Percentiles rank a stretch among this genome's conserved stretches.
Evolutionary conservation across 805 yeast genomes (phyloP).

Genomic region (Metschnikowia kofuensis): DNA sequence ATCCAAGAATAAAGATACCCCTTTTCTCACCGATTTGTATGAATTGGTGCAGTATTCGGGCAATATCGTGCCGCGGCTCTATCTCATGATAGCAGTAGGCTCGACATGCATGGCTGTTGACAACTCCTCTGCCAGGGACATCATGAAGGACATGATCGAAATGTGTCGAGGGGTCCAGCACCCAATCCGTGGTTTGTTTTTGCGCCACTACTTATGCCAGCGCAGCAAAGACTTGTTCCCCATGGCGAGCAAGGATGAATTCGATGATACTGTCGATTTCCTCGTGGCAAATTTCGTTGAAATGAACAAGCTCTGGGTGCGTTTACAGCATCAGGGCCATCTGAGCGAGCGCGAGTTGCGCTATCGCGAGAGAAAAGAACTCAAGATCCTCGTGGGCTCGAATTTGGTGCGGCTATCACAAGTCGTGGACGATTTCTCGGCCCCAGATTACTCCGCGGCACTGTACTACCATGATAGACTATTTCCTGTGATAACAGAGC

Average conservation of each 20-base stretch:
- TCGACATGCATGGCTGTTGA: conserved; percentile 77
- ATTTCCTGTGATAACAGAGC: conserved; percentile 81
- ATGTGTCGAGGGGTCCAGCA: conserved; percentile 97
- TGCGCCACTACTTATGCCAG: conserved; percentile 86
- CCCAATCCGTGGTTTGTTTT: conserved; percentile 87
- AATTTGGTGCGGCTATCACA: conserved; percentile 88
- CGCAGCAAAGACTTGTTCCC: conserved; percentile 69
- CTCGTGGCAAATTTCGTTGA: conserved; percentile 86
- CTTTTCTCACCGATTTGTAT: conserved; percentile 76
- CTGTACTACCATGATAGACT: conserved; percentile 47
- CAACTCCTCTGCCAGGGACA: conserved; percentile 78
- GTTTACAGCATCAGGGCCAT: conserved; percentile 94
- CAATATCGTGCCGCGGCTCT: conserved; percentile 85
- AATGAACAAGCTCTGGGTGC: conserved; percentile 97
- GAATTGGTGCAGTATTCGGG: conserved; percentile 96
- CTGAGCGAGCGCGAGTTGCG: conserved; percentile 75
- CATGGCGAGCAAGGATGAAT: conserved; percentile 32
- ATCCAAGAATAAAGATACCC: conserved; percentile 23
- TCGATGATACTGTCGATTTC: conserved; percentile 72
- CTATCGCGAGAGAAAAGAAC: conserved; percentile 76
- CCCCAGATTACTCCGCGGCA: conserved; percentile 31
- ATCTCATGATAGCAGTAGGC: conserved; percentile 94
- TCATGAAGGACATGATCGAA: conserved; percentile 94
- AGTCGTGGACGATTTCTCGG: conserved; percentile 66
- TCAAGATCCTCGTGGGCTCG: conserved; percentile 89